Conservation (phyloP, 345 rosid genomes). For the Syzygium aqueum region DNA sequence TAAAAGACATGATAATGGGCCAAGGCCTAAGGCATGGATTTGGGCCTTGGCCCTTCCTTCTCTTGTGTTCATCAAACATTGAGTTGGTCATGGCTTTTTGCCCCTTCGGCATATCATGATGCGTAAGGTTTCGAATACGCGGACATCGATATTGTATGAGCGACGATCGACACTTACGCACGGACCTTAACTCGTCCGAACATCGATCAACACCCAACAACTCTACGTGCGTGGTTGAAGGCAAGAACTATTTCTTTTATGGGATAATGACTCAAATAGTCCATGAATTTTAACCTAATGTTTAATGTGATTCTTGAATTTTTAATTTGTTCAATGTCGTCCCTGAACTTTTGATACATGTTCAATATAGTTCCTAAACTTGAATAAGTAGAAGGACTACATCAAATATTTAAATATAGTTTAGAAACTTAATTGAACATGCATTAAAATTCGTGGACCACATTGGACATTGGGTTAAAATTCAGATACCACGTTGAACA, state of each 20-base stretch:
- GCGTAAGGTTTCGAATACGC: background rate
- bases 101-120: background rate
- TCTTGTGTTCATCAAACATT: background rate
- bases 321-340: no score
- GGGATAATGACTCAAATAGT: no score
- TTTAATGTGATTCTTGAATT: no score
- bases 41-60: background rate
- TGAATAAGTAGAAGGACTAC: no score
- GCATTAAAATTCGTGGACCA: no score
- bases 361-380: no score
- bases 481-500: no score
- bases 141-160: background rate
- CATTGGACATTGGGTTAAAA: no score
- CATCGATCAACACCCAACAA: background rate
- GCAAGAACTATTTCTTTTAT: background rate
- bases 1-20: background rate
- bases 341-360: no score
- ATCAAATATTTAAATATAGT: no score
- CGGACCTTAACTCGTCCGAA: background rate
- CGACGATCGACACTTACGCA: rapidly evolving
- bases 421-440: no score
- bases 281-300: no score
- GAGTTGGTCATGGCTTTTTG: background rate
- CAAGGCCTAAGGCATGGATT: background rate
- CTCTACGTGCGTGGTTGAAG: background rate